Evolutionary conservation across 2,329 filamentous ascomycete species (phyloP).

Genomic region (Verticillium isaacii): DNA sequence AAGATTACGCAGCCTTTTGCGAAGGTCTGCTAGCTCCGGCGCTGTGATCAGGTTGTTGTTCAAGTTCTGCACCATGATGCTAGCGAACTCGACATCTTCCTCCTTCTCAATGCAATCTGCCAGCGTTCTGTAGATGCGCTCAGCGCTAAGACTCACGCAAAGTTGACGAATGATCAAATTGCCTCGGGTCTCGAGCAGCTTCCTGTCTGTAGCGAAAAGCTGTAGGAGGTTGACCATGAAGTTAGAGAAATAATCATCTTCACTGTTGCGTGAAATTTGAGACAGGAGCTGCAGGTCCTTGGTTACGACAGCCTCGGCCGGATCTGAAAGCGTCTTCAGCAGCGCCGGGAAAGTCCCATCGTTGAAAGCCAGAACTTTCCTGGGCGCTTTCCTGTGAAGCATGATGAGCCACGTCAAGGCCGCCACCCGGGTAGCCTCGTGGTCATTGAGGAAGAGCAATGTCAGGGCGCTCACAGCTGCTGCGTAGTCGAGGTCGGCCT

Average conservation of each 20-base stretch:
- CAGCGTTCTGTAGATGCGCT: slow-evolving; percentile 91
- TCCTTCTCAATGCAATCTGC: slow-evolving; percentile 97
- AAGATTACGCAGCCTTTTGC: slow-evolving; percentile 83
- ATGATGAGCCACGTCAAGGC: slow-evolving; percentile 96
- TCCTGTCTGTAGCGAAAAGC: slow-evolving; percentile 89
- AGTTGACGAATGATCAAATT: slow-evolving; percentile 96
- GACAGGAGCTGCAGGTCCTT: slow-evolving; percentile 90
- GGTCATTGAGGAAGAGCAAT: slow-evolving; percentile 89
- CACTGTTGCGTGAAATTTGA: slow-evolving; percentile 93
- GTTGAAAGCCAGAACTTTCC: slow-evolving; percentile 90
- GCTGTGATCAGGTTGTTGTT: slow-evolving; percentile 99
- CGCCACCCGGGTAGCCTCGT: slow-evolving; percentile 91
- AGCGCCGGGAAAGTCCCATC: slow-evolving; percentile 95
- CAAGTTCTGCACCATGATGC: slow-evolving; percentile 98
- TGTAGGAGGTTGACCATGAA: slow-evolving; percentile 98
- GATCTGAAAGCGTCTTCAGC: slow-evolving; percentile 92
- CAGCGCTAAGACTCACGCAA: slow-evolving; percentile 86
- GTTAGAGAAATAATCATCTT: slow-evolving; percentile 94
- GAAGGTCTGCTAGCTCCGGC: slow-evolving; percentile 84
- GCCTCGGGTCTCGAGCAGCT: slow-evolving; percentile 83
- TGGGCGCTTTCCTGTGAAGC: slow-evolving; percentile 91
- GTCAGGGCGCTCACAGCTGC: slow-evolving; percentile 92
- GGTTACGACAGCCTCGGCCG: slow-evolving; percentile 91
- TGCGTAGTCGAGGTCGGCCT: slow-evolving; percentile 86
- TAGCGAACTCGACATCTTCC: slow-evolving; percentile 96